Evolutionary conservation across 176 grass and related monocot species (phyloP), one percentile per base, ranked within the genome.

Genomic region (Zizania latifolia): DNA sequence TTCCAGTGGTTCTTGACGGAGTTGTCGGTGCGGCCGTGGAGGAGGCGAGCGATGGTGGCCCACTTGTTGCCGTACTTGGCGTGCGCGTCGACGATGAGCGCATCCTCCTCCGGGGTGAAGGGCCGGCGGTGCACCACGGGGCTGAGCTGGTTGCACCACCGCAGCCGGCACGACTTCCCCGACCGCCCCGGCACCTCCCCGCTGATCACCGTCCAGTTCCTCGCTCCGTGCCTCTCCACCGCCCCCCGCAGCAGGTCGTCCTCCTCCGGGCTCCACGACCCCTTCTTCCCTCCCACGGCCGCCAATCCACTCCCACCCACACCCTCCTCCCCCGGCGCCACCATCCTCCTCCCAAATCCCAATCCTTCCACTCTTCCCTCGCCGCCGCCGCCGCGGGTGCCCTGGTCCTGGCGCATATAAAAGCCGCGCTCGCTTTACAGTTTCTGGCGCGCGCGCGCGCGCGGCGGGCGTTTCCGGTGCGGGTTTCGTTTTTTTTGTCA

Each of bases 1-100:
- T 97, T 97, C 90, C 94, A 97, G 86, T 93, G 94, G 70, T 97
- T 97, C 86, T 97, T 97, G 86, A 97, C 87, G 45, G 94, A 83
- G 83, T 97, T 97, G 75, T 97, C 94, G 23, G 94, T 93, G 84
- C 94, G 94, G 5, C 94, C 94, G 3, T 70, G 58, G 23, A 97
- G 88, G 6, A 89, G 61, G 10, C 88, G 78, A 8, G 94, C 94
- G 84, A 97, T 97, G 58, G 90, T 93, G 36, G 94, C 94, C 94
- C 94, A 97, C 60, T 83, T 82, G 94, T 97, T 97, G 51, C 94
- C 94, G 68, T 79, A 77, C 57, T 68, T 40, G 11, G 54, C 61
- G 84, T 97, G 94, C 9, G 74, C 81, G 9, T 56, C 81, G 46
- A 91, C 66, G 70, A 97, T 97, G 62, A 87, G 7, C 6, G 44